These are phyloP conservation scores for Saccharomycopsis hybrid DNA, from an alignment of 1,139 yeast genomes.

Conservation along the genomic window DNA sequence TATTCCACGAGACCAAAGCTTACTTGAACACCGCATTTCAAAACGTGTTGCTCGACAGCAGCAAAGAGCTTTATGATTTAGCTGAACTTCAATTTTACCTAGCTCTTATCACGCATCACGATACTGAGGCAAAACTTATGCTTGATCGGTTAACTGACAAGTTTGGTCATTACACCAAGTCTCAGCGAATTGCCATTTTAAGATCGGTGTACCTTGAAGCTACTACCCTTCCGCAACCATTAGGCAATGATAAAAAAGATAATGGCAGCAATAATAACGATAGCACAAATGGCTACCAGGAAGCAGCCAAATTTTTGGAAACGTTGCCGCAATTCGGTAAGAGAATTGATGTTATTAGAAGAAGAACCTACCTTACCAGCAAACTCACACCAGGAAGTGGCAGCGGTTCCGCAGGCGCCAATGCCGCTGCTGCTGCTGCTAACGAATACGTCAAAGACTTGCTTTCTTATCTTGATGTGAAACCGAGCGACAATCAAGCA, in stretches of 20 bases:
- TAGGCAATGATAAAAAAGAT: background rate
- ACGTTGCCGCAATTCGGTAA: conserved; percentile 22
- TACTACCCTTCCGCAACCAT: conserved; percentile 35
- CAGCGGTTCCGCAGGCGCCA: too few relatives aligned
- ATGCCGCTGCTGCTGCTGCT: conserved; percentile 6
- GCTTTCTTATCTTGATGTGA: conserved; percentile 41
- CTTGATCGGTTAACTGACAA: conserved; percentile 61
- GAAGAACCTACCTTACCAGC: conserved; percentile 29
- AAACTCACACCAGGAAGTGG: background rate
- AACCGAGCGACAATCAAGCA: conserved; percentile 67
- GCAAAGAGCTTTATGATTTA: conserved; percentile 50
- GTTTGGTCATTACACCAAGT: conserved; percentile 42
- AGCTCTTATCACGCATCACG: conserved; percentile 56
- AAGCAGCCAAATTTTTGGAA: conserved; percentile 14
- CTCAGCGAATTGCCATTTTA: conserved; percentile 54
- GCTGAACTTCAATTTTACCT: conserved; percentile 70
- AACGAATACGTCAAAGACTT: conserved; percentile 45
- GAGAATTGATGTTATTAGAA: conserved; percentile 32
- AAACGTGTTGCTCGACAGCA: conserved; percentile 20
- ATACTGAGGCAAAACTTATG: conserved; percentile 60
- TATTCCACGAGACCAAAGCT: conserved; percentile 32
- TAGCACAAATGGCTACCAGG: conserved; percentile 10
- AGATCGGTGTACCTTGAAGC: conserved; percentile 54
- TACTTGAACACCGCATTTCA: conserved; percentile 25
- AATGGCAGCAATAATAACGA: background rate